Conservation (phyloP, 2,329 filamentous ascomycete genomes). For the Amylocarpus encephaloides region DNA sequence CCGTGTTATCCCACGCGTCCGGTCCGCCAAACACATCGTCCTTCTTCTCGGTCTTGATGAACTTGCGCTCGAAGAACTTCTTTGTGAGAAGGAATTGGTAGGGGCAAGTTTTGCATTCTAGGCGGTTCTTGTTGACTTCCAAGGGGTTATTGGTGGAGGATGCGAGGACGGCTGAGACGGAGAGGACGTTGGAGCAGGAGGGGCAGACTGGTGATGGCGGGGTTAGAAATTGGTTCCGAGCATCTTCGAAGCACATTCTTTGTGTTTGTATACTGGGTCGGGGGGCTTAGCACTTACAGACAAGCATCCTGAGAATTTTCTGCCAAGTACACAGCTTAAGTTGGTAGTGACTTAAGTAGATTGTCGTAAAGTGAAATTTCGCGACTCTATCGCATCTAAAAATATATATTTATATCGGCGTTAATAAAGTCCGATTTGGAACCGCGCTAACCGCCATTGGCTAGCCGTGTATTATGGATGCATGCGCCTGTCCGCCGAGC, state of each 20-base stretch:
- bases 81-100: constrained; percentile 80
- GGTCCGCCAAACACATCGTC: constrained; percentile 88
- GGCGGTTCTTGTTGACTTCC: constrained; percentile 62
- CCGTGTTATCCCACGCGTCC: constrained; percentile 84
- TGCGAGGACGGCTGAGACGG: constrained; percentile 46
- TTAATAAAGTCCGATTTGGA: constrained; percentile 5
- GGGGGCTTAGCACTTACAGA: constrained; percentile 54
- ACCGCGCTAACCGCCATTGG: constrained; percentile 6
- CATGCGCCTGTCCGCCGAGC: constrained; percentile 2
- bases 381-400: constrained; percentile 3
- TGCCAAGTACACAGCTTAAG: background rate
- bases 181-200: constrained; percentile 76
- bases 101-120: constrained; percentile 92
- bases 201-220: constrained; percentile 59
- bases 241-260: background rate
- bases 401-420: constrained; percentile 11
- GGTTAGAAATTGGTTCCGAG: constrained; percentile 5
- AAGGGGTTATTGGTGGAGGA: constrained; percentile 32
- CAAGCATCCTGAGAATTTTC: constrained; percentile 46
- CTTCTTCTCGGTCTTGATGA: constrained; percentile 76
- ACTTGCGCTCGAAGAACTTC: constrained; percentile 70
- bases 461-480: background rate
- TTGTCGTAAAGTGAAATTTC: background rate
- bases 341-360: background rate
- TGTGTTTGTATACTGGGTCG: background rate